phyloP scores from a whole-genome alignment of 805 yeast genomes.

The Candida silvatica region DNA sequence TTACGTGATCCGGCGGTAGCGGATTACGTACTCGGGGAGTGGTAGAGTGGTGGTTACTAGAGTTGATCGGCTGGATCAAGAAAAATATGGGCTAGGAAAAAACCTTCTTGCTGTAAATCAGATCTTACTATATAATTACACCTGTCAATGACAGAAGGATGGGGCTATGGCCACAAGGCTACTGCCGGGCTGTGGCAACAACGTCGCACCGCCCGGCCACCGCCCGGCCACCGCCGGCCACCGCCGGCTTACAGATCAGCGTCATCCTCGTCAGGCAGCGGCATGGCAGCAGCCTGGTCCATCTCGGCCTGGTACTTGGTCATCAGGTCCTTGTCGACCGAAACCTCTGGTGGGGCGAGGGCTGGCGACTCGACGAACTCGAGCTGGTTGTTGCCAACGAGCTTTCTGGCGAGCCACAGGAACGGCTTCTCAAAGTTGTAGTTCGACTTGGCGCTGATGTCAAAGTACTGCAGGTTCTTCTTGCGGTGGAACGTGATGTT shows the following conservation, averaged over 20 bases:
- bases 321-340: slow-evolving; percentile 94
- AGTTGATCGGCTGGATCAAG: too few relatives aligned
- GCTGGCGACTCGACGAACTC: slow-evolving; percentile 99
- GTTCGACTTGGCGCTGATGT: slow-evolving; percentile 98
- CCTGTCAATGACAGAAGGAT: too few relatives aligned
- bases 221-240: too few relatives aligned
- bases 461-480: slow-evolving; percentile 99
- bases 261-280: slow-evolving; percentile 99
- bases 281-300: slow-evolving; percentile 99
- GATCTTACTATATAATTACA: too few relatives aligned
- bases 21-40: too few relatives aligned
- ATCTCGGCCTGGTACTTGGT: slow-evolving; percentile 98
- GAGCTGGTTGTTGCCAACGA: slow-evolving; percentile 95
- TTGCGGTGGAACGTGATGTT: slow-evolving; percentile 99
- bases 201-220: too few relatives aligned
- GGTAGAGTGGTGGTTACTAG: too few relatives aligned
- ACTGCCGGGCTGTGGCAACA: too few relatives aligned
- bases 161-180: slow-evolving; percentile 2
- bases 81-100: too few relatives aligned
- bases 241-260: slow-evolving; percentile 74
- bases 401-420: slow-evolving; percentile 99
- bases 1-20: too few relatives aligned
- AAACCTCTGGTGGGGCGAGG: slow-evolving; percentile 98
- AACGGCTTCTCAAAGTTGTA: slow-evolving; percentile 99
- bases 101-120: too few relatives aligned